Conservation (phyloP, 805 yeast species). For the Lipomyces orientalis region DNA sequence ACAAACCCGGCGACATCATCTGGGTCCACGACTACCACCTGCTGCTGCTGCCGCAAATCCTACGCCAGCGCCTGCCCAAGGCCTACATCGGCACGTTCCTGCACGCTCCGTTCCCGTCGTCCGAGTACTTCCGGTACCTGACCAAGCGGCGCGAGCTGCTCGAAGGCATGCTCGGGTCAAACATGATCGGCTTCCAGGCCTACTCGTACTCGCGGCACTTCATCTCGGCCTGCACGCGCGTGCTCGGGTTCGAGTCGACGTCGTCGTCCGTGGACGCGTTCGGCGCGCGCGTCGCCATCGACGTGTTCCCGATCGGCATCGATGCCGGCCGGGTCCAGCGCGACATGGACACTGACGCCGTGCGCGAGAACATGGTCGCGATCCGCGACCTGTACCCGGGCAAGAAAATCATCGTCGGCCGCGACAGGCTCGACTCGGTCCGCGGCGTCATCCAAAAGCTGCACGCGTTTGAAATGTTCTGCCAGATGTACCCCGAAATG, state of each 20-base stretch:
- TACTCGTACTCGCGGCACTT: slow-evolving; percentile 89
- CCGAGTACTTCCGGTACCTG: slow-evolving; percentile 89
- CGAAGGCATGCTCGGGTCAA: slow-evolving; percentile 91
- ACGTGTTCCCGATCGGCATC: slow-evolving; percentile 86
- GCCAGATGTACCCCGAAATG: slow-evolving; percentile 94
- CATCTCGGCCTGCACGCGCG: slow-evolving; percentile 84
- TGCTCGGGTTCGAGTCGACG: slow-evolving; percentile 73
- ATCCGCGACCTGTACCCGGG: slow-evolving; percentile 55
- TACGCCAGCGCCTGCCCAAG: slow-evolving; percentile 76
- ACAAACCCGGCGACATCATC: slow-evolving; percentile 85
- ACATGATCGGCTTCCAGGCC: slow-evolving; percentile 84
- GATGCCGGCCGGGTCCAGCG: slow-evolving; percentile 71
- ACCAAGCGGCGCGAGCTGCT: slow-evolving; percentile 81
- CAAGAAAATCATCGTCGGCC: slow-evolving; percentile 81
- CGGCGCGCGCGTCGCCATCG: slow-evolving; percentile 77
- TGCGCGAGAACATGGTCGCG: slow-evolving; percentile 61
- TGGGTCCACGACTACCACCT: slow-evolving; percentile 94
- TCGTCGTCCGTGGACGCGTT: slow-evolving; percentile 55
- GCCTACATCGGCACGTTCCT: slow-evolving; percentile 78
- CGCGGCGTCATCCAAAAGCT: slow-evolving; percentile 93
- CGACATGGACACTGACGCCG: slow-evolving; percentile 57
- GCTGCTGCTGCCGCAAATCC: slow-evolving; percentile 77
- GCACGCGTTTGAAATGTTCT: slow-evolving; percentile 85
- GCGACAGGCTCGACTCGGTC: slow-evolving; percentile 90
- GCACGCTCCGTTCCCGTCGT: slow-evolving; percentile 93